Percentiles rank a stretch among this genome's conserved stretches.
phyloP scores from a whole-genome alignment of 2,329 filamentous ascomycete species.

The Cephalotrichum gorgonifer region DNA sequence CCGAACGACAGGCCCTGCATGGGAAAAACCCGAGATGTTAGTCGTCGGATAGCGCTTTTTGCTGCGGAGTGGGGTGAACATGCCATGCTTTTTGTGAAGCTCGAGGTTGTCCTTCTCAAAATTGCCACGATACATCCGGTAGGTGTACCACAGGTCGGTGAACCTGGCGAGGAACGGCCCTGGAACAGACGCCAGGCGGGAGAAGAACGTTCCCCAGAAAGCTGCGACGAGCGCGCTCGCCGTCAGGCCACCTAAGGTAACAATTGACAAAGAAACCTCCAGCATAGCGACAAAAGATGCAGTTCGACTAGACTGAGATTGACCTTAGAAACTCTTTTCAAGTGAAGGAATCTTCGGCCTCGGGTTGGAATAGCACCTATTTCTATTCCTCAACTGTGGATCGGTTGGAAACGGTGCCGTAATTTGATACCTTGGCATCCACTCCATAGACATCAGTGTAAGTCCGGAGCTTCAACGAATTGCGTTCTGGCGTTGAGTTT shows the following conservation, averaged over 20 bases:
- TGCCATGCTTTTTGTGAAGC: conserved; percentile 19
- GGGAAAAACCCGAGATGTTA: background rate
- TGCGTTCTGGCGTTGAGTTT: background rate
- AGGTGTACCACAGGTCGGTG: conserved; percentile 18
- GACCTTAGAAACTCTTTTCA: background rate
- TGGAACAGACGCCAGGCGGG: conserved; percentile 14
- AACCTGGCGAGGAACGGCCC: conserved; percentile 17
- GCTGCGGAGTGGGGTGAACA: background rate
- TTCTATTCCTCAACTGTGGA: background rate
- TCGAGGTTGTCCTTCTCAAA: conserved; percentile 17
- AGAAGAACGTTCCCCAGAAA: conserved; percentile 4
- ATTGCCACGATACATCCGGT: conserved; percentile 12
- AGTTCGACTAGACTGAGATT: background rate
- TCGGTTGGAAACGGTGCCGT: background rate
- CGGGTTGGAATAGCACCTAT: background rate
- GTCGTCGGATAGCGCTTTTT: background rate
- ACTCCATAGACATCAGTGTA: background rate
- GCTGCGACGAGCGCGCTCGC: background rate
- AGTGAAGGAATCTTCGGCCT: background rate
- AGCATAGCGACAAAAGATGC: background rate
- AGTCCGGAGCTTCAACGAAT: background rate
- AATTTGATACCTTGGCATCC: background rate
- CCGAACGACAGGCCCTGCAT: conserved; percentile 28
- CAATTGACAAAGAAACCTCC: background rate
- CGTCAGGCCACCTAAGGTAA: background rate